Conservation (phyloP, 2,329 filamentous ascomycete species). For the Fusarium verticillioides region DNA sequence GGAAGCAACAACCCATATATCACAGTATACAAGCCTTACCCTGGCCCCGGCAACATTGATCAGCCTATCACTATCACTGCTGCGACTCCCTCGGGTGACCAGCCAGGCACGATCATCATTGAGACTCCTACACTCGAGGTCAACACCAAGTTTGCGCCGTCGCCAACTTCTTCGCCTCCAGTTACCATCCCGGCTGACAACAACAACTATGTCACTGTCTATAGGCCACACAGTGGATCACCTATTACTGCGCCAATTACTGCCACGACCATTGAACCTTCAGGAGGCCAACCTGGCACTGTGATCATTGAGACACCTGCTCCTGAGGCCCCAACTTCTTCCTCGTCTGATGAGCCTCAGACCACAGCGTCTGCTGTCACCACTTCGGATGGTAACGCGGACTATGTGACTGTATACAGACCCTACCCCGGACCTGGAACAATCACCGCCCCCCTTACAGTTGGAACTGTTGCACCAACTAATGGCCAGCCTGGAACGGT, state of each 20-base stretch:
- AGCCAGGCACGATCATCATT: conserved; percentile 31
- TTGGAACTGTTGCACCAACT: conserved; percentile 19
- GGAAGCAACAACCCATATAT: conserved; percentile 21
- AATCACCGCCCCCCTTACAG: conserved; percentile 23
- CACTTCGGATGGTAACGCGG: conserved; percentile 4
- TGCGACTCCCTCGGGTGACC: conserved; percentile 10
- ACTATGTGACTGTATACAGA: conserved; percentile 28
- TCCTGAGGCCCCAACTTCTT: not conserved
- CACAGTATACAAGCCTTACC: conserved; percentile 30
- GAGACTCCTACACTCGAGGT: conserved; percentile 25
- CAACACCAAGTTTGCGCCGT: conserved; percentile 26
- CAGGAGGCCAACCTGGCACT: conserved; percentile 29
- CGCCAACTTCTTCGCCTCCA: not conserved
- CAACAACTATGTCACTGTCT: conserved; percentile 26
- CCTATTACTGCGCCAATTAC: conserved; percentile 30
- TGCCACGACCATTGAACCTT: conserved; percentile 33
- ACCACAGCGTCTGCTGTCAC: conserved; percentile 17
- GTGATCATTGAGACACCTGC: conserved; percentile 31
- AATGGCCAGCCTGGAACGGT: conserved; percentile 21
- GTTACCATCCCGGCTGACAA: conserved; percentile 9
- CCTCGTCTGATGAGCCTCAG: not conserved
- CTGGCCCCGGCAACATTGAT: conserved; percentile 30
- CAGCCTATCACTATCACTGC: conserved; percentile 31
- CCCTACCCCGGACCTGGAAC: conserved; percentile 26
- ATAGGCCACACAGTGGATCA: conserved; percentile 21